Base-by-base conservation (phyloP, 2,329 filamentous ascomycete species). In the Venturia aucupariae region DNA sequence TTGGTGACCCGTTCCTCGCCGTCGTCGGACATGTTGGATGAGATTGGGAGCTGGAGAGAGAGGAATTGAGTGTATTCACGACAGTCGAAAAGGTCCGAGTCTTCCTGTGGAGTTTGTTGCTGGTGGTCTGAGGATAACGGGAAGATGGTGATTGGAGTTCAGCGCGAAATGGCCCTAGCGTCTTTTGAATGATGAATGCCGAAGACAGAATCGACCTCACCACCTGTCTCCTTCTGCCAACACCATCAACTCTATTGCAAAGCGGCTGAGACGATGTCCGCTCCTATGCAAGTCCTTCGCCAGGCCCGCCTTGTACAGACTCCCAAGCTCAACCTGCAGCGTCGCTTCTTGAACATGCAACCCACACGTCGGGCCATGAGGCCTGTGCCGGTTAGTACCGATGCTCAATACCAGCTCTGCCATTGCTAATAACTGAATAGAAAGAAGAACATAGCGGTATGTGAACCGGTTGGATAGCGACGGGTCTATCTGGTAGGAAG, bases 1-100 rank as follows among this genome's bases (percentile, higher is more conserved):
- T 97, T 99, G 82, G 92, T 97, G 79, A 96, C 90, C 76, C 86
- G 83, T 75, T 90, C 88, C 76, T 90, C 90, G 74, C 64, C 64
- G 22, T 90, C 88, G 81, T 95, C 90, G 78, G 92, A 89, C 93
- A 99, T 99, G 73, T 68, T 70, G 30, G 27, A 57, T 35, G 15
- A 19, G 17, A 10, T 32, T 32, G 19, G 69, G 17, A 69, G 70
- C 69, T 71, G 73, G 73, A 67, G 71, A 70, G 70, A 71, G 68
- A 68, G 65, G 66, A 39, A 63, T 61, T 60, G 62, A 35, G 60
- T 51, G 60, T 65, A 59, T 61, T 42, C 62, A 67, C 66, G 70
- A 64, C 65, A 68, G 22, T 27, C 44, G 19, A 46, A 6, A 8
- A 22, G n/a, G 6, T 54, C 35, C 35, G 35, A 38, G 35, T 38